These are phyloP conservation scores for Aphanomyces cochlioides DNA, from an alignment of 352 stramenopile genomes.

Conservation along the genomic window DNA sequence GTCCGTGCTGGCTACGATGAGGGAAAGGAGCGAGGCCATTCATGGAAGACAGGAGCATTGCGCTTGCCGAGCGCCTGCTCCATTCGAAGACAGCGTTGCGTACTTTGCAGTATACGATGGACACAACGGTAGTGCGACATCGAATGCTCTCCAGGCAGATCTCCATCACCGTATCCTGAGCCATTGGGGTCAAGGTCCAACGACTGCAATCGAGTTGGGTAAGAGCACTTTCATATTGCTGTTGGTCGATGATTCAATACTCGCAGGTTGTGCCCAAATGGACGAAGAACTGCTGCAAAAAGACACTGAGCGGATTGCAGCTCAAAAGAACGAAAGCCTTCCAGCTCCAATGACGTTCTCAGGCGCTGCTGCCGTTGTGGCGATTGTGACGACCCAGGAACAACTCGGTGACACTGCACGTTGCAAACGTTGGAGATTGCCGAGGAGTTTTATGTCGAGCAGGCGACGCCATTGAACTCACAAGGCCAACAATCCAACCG, in stretches of 20 bases:
- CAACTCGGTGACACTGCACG: constrained; percentile 48
- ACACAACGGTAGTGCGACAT: constrained; percentile 81
- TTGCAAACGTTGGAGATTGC: constrained; percentile 88
- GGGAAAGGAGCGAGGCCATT: constrained; percentile 76
- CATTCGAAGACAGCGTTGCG: constrained; percentile 40
- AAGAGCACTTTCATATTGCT: neutral
- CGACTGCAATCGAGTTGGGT: constrained; percentile 46
- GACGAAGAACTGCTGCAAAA: constrained; percentile 74
- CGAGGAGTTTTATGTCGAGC: constrained; percentile 80
- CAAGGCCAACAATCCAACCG: constrained; percentile 72
- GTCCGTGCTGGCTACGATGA: constrained; percentile 80
- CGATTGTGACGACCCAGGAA: constrained; percentile 48
- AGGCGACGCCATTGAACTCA: constrained; percentile 74
- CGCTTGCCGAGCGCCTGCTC: constrained; percentile 44
- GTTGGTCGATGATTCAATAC: neutral
- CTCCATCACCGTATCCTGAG: constrained; percentile 72
- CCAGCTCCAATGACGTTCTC: constrained; percentile 84
- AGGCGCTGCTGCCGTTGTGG: constrained; percentile 64
- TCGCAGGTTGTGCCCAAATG: constrained; percentile 46
- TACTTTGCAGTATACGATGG: constrained; percentile 88
- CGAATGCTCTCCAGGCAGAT: constrained; percentile 66
- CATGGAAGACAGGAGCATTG: constrained; percentile 81
- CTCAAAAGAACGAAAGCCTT: constrained; percentile 55
- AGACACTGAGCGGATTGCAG: constrained; percentile 62
- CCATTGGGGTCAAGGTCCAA: constrained; percentile 41